phyloP scores from a whole-genome alignment of 2,329 filamentous ascomycete genomes.

The Metarhizium anisopliae region DNA sequence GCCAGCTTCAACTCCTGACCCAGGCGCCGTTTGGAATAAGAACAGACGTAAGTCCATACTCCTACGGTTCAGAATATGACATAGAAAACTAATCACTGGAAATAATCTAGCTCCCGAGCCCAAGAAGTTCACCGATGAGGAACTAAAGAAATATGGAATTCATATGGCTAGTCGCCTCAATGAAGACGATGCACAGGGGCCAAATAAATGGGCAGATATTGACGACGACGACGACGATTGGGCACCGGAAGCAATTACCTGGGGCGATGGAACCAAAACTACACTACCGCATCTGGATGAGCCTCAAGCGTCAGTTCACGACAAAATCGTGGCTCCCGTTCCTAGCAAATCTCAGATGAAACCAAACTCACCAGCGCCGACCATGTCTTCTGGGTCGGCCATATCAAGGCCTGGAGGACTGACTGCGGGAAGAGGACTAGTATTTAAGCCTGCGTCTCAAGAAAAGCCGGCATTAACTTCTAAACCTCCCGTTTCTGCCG shows the following conservation, averaged over 20 bases:
- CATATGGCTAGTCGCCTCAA: slow-evolving; percentile 74
- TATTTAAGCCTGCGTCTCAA: slow-evolving; percentile 53
- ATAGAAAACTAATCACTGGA: slow-evolving; percentile 24
- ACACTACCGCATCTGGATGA: slow-evolving; percentile 59
- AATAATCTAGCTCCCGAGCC: slow-evolving; percentile 57
- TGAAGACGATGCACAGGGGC: slow-evolving; percentile 63
- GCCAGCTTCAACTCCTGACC: slow-evolving; percentile 54
- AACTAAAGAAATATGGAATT: slow-evolving; percentile 79
- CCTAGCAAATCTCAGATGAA: slow-evolving; percentile 27
- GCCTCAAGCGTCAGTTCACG: slow-evolving; percentile 18
- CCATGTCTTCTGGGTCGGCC: slow-evolving; percentile 26
- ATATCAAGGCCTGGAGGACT: slow-evolving; percentile 36
- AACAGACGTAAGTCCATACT: slow-evolving; percentile 61
- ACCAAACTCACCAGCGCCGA: slow-evolving; percentile 34
- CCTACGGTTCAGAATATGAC: neutral
- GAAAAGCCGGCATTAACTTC: slow-evolving; percentile 67
- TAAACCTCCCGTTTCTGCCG: slow-evolving; percentile 57
- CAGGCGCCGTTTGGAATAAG: slow-evolving; percentile 78
- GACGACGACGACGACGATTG: slow-evolving; percentile 85
- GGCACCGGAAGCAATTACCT: slow-evolving; percentile 76
- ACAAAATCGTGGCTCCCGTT: slow-evolving; percentile 15
- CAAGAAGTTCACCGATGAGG: slow-evolving; percentile 79
- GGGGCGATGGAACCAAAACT: slow-evolving; percentile 82
- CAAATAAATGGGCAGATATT: slow-evolving; percentile 83
- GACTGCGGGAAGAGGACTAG: slow-evolving; percentile 49